Evolutionary conservation across 306 rosid genomes (phyloP).

Genomic region (Benincasa hispida): DNA sequence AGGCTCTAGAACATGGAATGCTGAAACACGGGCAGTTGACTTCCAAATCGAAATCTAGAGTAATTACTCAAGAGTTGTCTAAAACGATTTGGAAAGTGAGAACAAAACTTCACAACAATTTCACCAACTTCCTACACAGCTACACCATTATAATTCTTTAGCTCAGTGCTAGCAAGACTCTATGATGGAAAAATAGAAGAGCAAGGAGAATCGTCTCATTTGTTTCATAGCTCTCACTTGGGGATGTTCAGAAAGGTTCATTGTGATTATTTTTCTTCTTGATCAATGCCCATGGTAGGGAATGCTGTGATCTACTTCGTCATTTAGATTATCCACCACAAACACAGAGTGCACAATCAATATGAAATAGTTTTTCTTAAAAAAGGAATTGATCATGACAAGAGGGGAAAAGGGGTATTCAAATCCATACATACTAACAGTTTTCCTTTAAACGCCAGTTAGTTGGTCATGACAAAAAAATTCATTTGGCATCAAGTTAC

Average conservation of each 20-base stretch:
- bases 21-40: neutral
- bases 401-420: neutral
- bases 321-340: neutral
- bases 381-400: neutral
- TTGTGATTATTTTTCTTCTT: neutral
- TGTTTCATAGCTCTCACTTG: neutral
- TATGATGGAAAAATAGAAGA: neutral
- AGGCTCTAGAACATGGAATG: neutral
- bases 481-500: constrained; percentile 19
- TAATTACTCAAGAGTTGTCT: neutral
- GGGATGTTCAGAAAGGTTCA: neutral
- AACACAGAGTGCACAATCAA: neutral
- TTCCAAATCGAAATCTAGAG: neutral
- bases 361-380: neutral
- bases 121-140: neutral
- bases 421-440: constrained; percentile 26
- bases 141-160: neutral
- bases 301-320: neutral
- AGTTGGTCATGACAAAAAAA: neutral
- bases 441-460: neutral
- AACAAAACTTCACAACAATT: neutral
- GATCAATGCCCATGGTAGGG: neutral
- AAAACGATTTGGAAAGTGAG: neutral
- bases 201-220: neutral
- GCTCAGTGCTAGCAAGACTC: neutral